Percentiles rank a stretch among this genome's conserved stretches.
phyloP scores from a whole-genome alignment of 1,139 yeast genomes.

The Pichia sp. region DNA sequence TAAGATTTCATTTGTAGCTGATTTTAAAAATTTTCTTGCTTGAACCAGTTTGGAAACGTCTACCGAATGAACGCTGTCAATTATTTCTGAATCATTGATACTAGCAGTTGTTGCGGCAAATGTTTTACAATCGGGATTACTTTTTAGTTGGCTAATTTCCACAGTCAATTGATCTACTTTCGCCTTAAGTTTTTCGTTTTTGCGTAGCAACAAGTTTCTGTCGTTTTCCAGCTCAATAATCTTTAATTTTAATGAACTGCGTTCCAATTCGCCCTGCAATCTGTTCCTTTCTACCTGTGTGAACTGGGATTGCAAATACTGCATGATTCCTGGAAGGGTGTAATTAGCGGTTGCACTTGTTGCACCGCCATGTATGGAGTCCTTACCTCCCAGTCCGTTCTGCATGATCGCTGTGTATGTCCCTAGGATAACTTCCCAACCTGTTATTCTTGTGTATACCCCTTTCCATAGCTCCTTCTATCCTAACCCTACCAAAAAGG shows the following conservation, averaged over 20 bases:
- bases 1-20: slow-evolving; percentile 31
- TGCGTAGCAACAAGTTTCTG: slow-evolving; percentile 36
- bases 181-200: slow-evolving; percentile 24
- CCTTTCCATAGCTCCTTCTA: no score
- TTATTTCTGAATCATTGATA: slow-evolving; percentile 3
- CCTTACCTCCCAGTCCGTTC: slow-evolving; percentile 6
- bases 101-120: no score
- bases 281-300: slow-evolving; percentile 53
- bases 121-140: neutral
- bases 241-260: slow-evolving; percentile 49
- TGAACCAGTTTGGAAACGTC: slow-evolving; percentile 26
- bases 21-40: slow-evolving; percentile 29
- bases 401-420: no score
- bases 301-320: slow-evolving; percentile 54
- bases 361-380: slow-evolving; percentile 2
- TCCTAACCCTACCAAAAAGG: no score
- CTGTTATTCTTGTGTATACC: no score
- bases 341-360: slow-evolving; percentile 33
- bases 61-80: slow-evolving; percentile 20
- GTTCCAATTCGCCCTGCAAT: slow-evolving; percentile 51
- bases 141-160: slow-evolving; percentile 3
- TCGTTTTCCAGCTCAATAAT: slow-evolving; percentile 53
- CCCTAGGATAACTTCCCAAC: no score
- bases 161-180: slow-evolving; percentile 22
- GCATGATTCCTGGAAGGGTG: slow-evolving; percentile 61